Evolutionary conservation across 805 yeast genomes (phyloP).

Genomic region (Wickerhamiella lipophila): DNA sequence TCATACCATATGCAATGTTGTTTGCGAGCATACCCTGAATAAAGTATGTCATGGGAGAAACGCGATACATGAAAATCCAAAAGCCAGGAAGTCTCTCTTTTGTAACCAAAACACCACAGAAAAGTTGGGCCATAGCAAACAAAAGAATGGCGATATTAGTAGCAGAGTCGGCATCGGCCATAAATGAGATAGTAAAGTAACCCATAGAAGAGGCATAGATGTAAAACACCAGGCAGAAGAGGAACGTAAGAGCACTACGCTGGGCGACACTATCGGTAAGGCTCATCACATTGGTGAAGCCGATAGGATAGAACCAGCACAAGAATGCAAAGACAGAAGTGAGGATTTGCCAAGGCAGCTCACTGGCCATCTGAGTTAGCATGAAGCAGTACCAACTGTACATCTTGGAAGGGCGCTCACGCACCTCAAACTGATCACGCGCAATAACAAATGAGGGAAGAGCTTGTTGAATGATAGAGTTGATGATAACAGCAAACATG

Average conservation of each 20-base stretch:
- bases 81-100: conserved; percentile 53
- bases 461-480: conserved; percentile 50
- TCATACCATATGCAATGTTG: conserved; percentile 39
- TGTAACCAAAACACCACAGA: conserved; percentile 60
- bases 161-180: conserved; percentile 58
- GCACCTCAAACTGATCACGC: conserved; percentile 53
- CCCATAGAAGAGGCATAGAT: conserved; percentile 41
- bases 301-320: conserved; percentile 40
- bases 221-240: conserved; percentile 40
- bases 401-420: conserved; percentile 60
- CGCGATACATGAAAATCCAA: conserved; percentile 75
- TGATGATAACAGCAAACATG: conserved; percentile 43
- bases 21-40: conserved; percentile 42
- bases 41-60: conserved; percentile 58
- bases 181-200: conserved; percentile 40
- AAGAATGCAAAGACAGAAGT: conserved; percentile 41
- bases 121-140: conserved; percentile 46
- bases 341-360: conserved; percentile 45
- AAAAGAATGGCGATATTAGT: conserved; percentile 45
- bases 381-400: conserved; percentile 57
- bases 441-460: conserved; percentile 46
- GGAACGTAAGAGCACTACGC: conserved; percentile 41
- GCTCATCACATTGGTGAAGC: conserved; percentile 34
- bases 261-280: conserved; percentile 34
- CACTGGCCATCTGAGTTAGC: conserved; percentile 41